Evolutionary conservation across 306 rosid species (phyloP), one percentile per base, ranked within the genome.

Genomic region (Malus asiatica): DNA sequence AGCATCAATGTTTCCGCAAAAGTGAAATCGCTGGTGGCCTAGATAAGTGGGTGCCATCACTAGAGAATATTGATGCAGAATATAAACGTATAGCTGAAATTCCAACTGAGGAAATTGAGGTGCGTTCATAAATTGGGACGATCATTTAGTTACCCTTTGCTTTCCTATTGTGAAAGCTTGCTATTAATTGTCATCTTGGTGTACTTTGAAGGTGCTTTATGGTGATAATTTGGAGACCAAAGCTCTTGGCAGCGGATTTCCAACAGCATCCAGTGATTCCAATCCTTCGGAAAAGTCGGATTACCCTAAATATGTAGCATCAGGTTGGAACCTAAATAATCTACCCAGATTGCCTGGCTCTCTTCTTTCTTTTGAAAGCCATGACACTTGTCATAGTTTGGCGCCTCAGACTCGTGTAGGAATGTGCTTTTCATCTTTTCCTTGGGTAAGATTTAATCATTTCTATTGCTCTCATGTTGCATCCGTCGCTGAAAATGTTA

Each of bases 21-120:
- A 84, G 68, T 48, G 82, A 81, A 81, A 72, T 55, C 61, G 72
- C 62, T 35, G 66, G 48, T 77, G 19, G 7, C 65, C 83, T 68
- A 80, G 82, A 74, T 78, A 72, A 78, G 67, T 85, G 87, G 90
- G 88, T 85, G 63, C 96, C 92, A 22, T 83, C 90, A 63, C 88
- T 88, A 71, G 93, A 88, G 80, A 82, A 87, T 83, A 83, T 92
- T 72, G 97, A 92, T 84, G 96, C 90, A 85, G 96, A 90, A 80
- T 90, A 89, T 81, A 79, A 84, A 72, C 91, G 90, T 30, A 90
- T 95, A 74, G 74, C 75, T 82, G 93, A 88, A 81, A 86, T 83
- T 79, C 92, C 97, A 75, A 90, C 96, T 20, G 96, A 92, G 72
- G 90, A 87, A 88, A 90, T 90, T 63, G 92, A 95, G 97, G 99